Evolutionary conservation across 257 asterid genomes (phyloP), one percentile per base, ranked within the genome.

Genomic region (Solanum lignicaule): DNA sequence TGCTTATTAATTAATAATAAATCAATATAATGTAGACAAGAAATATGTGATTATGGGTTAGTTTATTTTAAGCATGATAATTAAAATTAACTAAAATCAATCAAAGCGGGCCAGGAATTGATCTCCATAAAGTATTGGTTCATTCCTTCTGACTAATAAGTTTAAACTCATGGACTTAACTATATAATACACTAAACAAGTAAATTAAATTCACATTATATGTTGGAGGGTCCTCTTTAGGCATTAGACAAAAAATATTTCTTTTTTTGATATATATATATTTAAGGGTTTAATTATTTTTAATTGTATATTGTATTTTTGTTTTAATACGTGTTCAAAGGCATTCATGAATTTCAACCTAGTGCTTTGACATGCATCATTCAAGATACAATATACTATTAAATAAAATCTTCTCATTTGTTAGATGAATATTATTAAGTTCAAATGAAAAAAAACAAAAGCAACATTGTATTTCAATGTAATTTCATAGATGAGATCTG

Each of bases 141-240:
- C 86, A 71, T 89, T 72, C 48, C 86, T 29, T 43, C 73, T 87
- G 23, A 69, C 90, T 43, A 85, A 68, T 87, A 68, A 84, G 74
- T 72, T 74, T 73, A 83, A 89, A 11, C 76, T 71, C 25, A 81
- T 81, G 41, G 29, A 81, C 27, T 81, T 9, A 9, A 29, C 29
- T 81, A 81, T 29, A 27, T 43, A 25, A 7, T 79, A 79, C 2
- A 43, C n/a, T 25, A 27, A 52, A 35, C 6, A 35, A 73, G 20
- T 73, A 33, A 4, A 73, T 3, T 31, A 46, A 78, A n/a, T 81
- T 27, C 9, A 81, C 6, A 46, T 46, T 16, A 29, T 81, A 46
- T 20, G 18, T 81, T 46, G 41, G 85, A 46, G 85, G 27, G 9
- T 9, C 66, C 27, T 23, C 29, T 9, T 4, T 23, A 65, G 29